Evolutionary conservation across 768 basidiomycete genomes (phyloP).

Genomic region (Phlebiopsis gigantea): DNA sequence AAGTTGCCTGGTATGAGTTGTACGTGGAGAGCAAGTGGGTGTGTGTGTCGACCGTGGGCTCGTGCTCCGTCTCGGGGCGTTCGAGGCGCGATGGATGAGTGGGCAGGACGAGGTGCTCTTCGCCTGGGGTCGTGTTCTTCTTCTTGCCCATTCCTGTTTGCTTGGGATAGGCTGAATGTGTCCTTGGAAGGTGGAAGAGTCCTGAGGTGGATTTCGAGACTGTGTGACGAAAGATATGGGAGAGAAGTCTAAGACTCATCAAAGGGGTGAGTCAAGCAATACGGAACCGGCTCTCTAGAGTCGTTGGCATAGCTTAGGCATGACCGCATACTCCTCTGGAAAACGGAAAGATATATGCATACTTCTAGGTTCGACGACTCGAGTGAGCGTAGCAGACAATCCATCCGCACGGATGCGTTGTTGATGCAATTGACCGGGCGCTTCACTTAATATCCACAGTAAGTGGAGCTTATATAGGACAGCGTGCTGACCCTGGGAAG

Average conservation of each 20-base stretch:
- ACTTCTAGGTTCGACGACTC: too few relatives aligned
- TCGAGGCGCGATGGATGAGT: constrained; percentile 17
- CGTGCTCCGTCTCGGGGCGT: constrained; percentile 5
- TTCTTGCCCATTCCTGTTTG: constrained; percentile 32
- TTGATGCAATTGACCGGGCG: too few relatives aligned
- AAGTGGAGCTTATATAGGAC: too few relatives aligned
- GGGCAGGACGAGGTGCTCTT: constrained; percentile 32
- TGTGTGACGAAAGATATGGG: not conserved
- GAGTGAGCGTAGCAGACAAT: too few relatives aligned
- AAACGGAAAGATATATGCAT: too few relatives aligned
- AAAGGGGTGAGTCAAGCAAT: not conserved
- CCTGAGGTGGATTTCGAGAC: too few relatives aligned
- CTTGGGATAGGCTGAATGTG: not conserved
- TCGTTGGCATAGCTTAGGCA: too few relatives aligned
- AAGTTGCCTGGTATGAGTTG: constrained; percentile 53
- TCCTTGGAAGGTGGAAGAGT: too few relatives aligned
- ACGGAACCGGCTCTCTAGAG: not conserved
- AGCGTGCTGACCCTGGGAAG: too few relatives aligned
- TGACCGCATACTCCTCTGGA: too few relatives aligned
- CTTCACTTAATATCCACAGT: too few relatives aligned
- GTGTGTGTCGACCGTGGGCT: constrained; percentile 74
- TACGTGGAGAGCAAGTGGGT: constrained; percentile 80
- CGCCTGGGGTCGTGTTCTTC: constrained; percentile 29
- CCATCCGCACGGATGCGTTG: too few relatives aligned
- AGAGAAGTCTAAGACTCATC: not conserved